Conservation (phyloP, 441 rosid genomes). For the Adansonia gregorii region DNA sequence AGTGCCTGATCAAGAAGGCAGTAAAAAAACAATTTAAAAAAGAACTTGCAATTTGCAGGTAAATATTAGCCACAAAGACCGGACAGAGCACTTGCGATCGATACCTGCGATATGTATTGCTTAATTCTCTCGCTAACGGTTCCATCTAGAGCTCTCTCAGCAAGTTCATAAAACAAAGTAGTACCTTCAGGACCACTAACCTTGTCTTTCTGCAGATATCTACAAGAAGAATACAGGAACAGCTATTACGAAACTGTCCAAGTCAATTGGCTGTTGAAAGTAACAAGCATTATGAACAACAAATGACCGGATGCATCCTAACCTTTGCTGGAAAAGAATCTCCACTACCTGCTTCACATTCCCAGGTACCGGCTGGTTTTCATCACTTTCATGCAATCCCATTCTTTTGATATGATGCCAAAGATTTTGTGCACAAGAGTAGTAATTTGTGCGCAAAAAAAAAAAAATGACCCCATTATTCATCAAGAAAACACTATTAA, state of each 20-base stretch:
- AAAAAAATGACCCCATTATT: background rate
- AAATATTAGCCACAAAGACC: background rate
- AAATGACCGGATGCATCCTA: background rate
- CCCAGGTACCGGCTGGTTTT: constrained; percentile 70
- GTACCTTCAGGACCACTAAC: constrained; percentile 82
- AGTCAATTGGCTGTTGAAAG: background rate
- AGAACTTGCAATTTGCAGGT: constrained; percentile 4
- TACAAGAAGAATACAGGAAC: constrained; percentile 26
- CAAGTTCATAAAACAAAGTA: constrained; percentile 69
- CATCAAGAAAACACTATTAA: constrained; percentile 17
- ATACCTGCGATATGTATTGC: constrained; percentile 77
- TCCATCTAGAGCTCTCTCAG: constrained; percentile 85
- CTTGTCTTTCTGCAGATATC: constrained; percentile 87
- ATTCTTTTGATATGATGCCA: constrained; percentile 79
- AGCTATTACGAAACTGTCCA: background rate
- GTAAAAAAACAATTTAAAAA: background rate
- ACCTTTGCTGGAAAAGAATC: constrained; percentile 86
- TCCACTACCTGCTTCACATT: constrained; percentile 77
- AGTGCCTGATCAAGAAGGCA: constrained; percentile 6
- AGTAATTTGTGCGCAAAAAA: background rate
- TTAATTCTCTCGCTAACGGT: constrained; percentile 60
- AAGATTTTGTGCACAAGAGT: constrained; percentile 52
- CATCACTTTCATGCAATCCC: constrained; percentile 69
- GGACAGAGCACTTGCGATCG: constrained; percentile 17
- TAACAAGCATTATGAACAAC: constrained; percentile 13